Conservation (phyloP, 495 filamentous ascomycete genomes). For the Xylaria bambusicola region DNA sequence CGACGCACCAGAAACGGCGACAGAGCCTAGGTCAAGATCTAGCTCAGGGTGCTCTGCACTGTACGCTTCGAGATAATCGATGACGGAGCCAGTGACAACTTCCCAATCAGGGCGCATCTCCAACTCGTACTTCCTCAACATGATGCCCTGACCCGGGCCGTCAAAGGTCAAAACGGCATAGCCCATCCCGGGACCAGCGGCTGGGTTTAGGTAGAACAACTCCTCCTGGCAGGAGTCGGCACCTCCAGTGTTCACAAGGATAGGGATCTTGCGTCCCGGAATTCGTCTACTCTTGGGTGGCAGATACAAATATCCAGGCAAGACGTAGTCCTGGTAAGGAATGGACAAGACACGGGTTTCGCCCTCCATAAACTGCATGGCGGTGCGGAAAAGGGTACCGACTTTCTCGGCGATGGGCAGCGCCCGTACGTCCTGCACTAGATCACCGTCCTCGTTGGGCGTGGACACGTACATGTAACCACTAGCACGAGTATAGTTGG, state of each 20-base stretch:
- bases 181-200: constrained; percentile 33
- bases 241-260: constrained; percentile 45
- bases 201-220: constrained; percentile 38
- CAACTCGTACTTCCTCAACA: constrained; percentile 32
- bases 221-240: constrained; percentile 52
- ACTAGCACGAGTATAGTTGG: constrained; percentile 46
- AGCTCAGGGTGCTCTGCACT: constrained; percentile 22
- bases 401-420: constrained; percentile 22
- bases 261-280: constrained; percentile 24
- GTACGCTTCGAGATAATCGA: constrained; percentile 33
- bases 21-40: constrained; percentile 41
- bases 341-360: constrained; percentile 37
- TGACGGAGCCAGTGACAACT: constrained; percentile 28
- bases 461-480: constrained; percentile 32
- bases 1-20: constrained; percentile 45
- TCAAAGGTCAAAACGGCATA: constrained; percentile 54
- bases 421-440: constrained; percentile 21
- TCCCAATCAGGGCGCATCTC: constrained; percentile 43
- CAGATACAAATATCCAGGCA: constrained; percentile 3
- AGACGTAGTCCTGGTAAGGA: constrained; percentile 38
- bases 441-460: constrained; percentile 6
- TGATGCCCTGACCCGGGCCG: constrained; percentile 53
- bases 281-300: background rate
- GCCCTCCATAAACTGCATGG: constrained; percentile 22
- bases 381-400: constrained; percentile 28